Percentiles rank a stretch among this genome's conserved stretches.
Conservation (phyloP, 1,284 basidiomycete genomes). For the Sporisorium sorghi region DNA sequence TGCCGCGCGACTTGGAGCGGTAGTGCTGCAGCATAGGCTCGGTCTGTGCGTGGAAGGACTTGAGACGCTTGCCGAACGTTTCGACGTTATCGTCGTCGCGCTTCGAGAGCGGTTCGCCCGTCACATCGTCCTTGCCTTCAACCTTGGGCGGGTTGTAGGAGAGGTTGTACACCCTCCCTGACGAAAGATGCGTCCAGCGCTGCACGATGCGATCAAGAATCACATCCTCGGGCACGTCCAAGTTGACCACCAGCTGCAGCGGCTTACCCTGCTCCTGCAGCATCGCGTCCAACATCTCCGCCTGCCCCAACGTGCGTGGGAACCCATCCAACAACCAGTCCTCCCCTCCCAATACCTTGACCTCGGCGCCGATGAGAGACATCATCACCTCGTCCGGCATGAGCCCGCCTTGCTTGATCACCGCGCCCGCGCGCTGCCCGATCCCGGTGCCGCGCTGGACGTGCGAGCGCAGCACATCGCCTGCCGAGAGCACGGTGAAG, state of each 20-base stretch:
- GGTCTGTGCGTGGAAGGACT: slow-evolving; percentile 86
- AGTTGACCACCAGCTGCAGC: slow-evolving; percentile 86
- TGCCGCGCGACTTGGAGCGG: slow-evolving; percentile 71
- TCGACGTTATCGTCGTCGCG: slow-evolving; percentile 93
- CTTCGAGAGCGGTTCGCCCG: slow-evolving; percentile 88
- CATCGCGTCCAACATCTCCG: slow-evolving; percentile 79
- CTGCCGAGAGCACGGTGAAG: slow-evolving; percentile 55
- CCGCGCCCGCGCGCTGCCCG: slow-evolving; percentile 51
- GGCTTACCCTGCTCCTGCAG: slow-evolving; percentile 30
- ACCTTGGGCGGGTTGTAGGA: slow-evolving; percentile 83
- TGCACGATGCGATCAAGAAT: slow-evolving; percentile 87
- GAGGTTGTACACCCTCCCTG: slow-evolving; percentile 84
- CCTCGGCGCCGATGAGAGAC: slow-evolving; percentile 55
- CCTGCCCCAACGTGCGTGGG: slow-evolving; percentile 90
- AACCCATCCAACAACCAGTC: slow-evolving; percentile 98
- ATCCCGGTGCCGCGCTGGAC: slow-evolving; percentile 54
- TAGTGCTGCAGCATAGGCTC: slow-evolving; percentile 87
- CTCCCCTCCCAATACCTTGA: slow-evolving; percentile 55
- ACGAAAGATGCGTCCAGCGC: slow-evolving; percentile 91
- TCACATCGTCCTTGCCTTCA: slow-evolving; percentile 87
- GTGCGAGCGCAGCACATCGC: slow-evolving; percentile 65
- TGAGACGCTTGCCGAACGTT: slow-evolving; percentile 82
- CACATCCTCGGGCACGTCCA: slow-evolving; percentile 89
- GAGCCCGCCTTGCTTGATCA: slow-evolving; percentile 61
- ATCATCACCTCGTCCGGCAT: slow-evolving; percentile 68